phyloP scores from a whole-genome alignment of 1,139 yeast species.

The Yamadazyma taylorii region DNA sequence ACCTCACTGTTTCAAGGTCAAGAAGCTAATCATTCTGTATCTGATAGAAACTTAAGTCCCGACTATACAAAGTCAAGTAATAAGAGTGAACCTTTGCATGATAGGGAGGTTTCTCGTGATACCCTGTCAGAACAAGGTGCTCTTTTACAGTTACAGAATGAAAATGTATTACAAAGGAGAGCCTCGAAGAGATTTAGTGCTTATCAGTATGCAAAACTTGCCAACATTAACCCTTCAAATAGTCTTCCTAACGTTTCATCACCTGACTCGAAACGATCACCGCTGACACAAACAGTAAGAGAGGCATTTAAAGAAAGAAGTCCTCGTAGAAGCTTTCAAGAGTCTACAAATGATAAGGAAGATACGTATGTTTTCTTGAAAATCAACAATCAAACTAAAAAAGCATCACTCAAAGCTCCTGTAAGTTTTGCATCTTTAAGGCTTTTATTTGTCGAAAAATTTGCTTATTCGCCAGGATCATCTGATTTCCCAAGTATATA shows the following conservation, averaged over 20 bases:
- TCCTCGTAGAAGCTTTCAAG: constrained; percentile 10
- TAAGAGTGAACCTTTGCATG: background rate
- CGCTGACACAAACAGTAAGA: constrained; percentile 12
- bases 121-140: constrained; percentile 11
- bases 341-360: constrained; percentile 6
- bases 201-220: constrained; percentile 81
- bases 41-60: background rate
- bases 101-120: constrained; percentile 2
- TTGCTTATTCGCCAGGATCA: constrained; percentile 77
- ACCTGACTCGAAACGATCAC: constrained; percentile 7
- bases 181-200: constrained; percentile 94
- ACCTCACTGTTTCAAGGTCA: too few relatives aligned
- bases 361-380: constrained; percentile 48
- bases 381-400: constrained; percentile 61
- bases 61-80: background rate
- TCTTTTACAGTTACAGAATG: constrained; percentile 18
- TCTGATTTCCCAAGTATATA: constrained; percentile 79
- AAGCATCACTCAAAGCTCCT: constrained; percentile 51
- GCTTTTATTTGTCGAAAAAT: constrained; percentile 78
- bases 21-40: background rate
- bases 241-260: constrained; percentile 18
- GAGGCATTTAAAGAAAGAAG: constrained; percentile 16
- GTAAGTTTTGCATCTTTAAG: constrained; percentile 65
- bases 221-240: constrained; percentile 46
- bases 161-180: constrained; percentile 60